These are phyloP conservation scores for Talaromyces pinophilus DNA, from an alignment of 2,329 filamentous ascomycete genomes.

Conservation along the genomic window DNA sequence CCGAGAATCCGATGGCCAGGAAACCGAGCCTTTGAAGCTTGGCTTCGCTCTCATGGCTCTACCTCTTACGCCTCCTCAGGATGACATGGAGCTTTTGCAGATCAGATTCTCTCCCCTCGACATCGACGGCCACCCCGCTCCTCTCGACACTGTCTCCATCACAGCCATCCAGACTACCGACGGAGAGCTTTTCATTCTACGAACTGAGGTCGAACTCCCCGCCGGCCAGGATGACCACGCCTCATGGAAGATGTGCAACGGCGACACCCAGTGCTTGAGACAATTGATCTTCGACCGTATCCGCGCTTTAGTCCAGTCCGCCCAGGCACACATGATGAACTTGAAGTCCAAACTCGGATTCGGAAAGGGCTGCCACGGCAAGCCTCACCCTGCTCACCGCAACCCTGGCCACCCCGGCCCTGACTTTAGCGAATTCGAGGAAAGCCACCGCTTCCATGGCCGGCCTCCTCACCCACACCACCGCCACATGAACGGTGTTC, in stretches of 20 bases:
- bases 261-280: conserved; percentile 43
- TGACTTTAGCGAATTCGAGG: neutral
- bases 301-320: conserved; percentile 39
- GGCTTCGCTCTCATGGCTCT: conserved; percentile 48
- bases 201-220: conserved; percentile 41
- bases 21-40: conserved; percentile 40
- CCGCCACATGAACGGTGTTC: conserved; percentile 37
- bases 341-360: conserved; percentile 32
- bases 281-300: conserved; percentile 44
- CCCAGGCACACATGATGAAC: conserved; percentile 39
- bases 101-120: conserved; percentile 51
- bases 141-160: conserved; percentile 47
- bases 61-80: conserved; percentile 32
- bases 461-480: conserved; percentile 33
- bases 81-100: conserved; percentile 38
- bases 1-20: conserved; percentile 38
- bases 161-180: conserved; percentile 40
- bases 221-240: conserved; percentile 33
- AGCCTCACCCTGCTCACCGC: conserved; percentile 20
- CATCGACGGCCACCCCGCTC: conserved; percentile 45
- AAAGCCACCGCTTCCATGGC: conserved; percentile 24
- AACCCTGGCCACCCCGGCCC: conserved; percentile 9
- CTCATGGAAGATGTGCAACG: conserved; percentile 47
- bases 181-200: conserved; percentile 42
- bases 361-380: conserved; percentile 38